Conservation (phyloP, 495 filamentous ascomycete genomes). For the Penicillium odoratum region DNA sequence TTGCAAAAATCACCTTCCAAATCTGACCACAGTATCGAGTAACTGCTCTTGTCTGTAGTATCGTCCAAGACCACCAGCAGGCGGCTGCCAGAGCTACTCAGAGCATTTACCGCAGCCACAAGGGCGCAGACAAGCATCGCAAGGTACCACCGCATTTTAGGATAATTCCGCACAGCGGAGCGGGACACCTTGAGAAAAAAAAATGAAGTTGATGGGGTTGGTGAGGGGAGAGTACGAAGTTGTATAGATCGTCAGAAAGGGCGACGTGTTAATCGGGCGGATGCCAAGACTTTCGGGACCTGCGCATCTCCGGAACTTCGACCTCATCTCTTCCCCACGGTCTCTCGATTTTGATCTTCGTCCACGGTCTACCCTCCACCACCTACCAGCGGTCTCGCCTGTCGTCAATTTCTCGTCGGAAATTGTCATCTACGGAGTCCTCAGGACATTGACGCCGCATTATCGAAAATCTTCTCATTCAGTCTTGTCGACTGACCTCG, state of each 20-base stretch:
- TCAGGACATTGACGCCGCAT: conserved; percentile 8
- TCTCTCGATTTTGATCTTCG: conserved; percentile 21
- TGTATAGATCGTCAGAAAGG: conserved; percentile 34
- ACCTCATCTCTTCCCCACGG: conserved; percentile 31
- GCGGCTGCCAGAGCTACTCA: conserved; percentile 78
- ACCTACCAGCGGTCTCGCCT: conserved; percentile 2
- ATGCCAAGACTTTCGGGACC: conserved; percentile 45
- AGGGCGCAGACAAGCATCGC: conserved; percentile 66
- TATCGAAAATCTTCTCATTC: conserved; percentile 14
- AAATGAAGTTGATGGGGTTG: conserved; percentile 23
- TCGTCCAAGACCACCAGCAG: conserved; percentile 89
- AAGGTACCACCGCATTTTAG: conserved; percentile 73
- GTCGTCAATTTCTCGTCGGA: conserved; percentile 8
- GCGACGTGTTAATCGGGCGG: conserved; percentile 51
- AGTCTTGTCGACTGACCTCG: conserved; percentile 18
- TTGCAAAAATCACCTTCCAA: conserved; percentile 63
- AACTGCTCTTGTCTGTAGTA: conserved; percentile 69
- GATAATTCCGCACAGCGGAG: conserved; percentile 44
- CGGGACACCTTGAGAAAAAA: conserved; percentile 22
- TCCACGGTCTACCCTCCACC: conserved; percentile 12
- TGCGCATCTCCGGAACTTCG: conserved; percentile 39
- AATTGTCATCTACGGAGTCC: conserved; percentile 1
- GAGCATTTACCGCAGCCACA: conserved; percentile 64
- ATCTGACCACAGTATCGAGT: conserved; percentile 80
- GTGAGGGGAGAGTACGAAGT: conserved; percentile 15